phyloP scores from a whole-genome alignment of 1,139 yeast species.

The Nakaseomyces kungkrabaensis region DNA sequence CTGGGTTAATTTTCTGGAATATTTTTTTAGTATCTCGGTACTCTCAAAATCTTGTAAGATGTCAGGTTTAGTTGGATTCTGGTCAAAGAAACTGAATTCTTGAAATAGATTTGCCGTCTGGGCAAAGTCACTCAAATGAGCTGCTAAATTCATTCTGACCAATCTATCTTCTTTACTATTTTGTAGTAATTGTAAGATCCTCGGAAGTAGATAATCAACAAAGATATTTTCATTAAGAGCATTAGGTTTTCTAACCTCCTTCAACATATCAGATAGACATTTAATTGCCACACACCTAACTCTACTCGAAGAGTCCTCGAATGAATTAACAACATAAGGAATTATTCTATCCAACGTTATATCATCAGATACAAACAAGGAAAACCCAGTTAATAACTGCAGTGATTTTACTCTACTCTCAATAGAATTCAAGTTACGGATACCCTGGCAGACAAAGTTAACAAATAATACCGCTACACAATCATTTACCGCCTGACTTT shows the following conservation, averaged over 20 bases:
- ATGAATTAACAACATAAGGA: constrained; percentile 58
- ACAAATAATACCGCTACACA: constrained; percentile 56
- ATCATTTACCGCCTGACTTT: background rate
- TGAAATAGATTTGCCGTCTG: constrained; percentile 52
- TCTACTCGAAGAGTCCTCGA: constrained; percentile 42
- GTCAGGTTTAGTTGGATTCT: constrained; percentile 27
- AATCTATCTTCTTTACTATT: constrained; percentile 33
- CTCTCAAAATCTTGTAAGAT: constrained; percentile 19
- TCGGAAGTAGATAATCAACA: constrained; percentile 75
- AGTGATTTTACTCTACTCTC: constrained; percentile 59
- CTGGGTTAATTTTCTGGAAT: constrained; percentile 19
- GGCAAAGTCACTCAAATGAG: constrained; percentile 62
- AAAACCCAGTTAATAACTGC: constrained; percentile 64
- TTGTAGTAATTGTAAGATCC: constrained; percentile 41
- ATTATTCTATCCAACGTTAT: constrained; percentile 76
- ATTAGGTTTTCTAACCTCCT: constrained; percentile 56
- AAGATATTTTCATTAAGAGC: constrained; percentile 69
- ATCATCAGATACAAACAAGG: constrained; percentile 72
- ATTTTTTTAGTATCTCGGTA: constrained; percentile 17
- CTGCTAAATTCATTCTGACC: constrained; percentile 60
- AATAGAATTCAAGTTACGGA: constrained; percentile 56
- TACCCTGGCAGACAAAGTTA: constrained; percentile 51
- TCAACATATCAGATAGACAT: constrained; percentile 50
- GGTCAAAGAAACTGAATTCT: constrained; percentile 53
- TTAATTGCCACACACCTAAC: constrained; percentile 57